Conservation (phyloP, 495 filamentous ascomycete species). For the Aspergillus campestris region DNA sequence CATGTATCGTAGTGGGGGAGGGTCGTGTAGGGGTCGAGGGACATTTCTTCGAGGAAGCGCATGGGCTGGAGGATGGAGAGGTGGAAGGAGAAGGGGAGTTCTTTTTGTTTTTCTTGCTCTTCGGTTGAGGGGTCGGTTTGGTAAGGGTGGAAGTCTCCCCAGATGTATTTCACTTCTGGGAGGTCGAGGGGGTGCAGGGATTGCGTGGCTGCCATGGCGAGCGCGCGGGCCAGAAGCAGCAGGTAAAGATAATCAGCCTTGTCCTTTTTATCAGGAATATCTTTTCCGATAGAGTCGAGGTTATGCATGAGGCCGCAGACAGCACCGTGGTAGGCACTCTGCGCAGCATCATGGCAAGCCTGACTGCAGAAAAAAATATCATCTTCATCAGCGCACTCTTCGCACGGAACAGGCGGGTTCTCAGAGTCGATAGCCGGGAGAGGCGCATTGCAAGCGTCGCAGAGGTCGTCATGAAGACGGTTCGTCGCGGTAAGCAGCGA, state of each 20-base stretch:
- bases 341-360: slow-evolving; percentile 62
- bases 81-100: slow-evolving; percentile 81
- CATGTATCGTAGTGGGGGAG: slow-evolving; percentile 68
- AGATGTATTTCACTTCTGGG: slow-evolving; percentile 81
- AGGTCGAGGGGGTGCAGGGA: slow-evolving; percentile 75
- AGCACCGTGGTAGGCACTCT: slow-evolving; percentile 69
- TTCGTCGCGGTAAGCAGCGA: slow-evolving; percentile 78
- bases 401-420: slow-evolving; percentile 49
- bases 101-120: slow-evolving; percentile 10
- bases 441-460: slow-evolving; percentile 74
- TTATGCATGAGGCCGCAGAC: slow-evolving; percentile 69
- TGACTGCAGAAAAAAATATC: slow-evolving; percentile 82
- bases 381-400: slow-evolving; percentile 47
- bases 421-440: slow-evolving; percentile 52
- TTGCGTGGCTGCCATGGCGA: slow-evolving; percentile 84
- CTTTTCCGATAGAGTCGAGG: slow-evolving; percentile 73
- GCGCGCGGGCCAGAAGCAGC: slow-evolving; percentile 63
- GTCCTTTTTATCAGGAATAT: slow-evolving; percentile 58
- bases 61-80: slow-evolving; percentile 75
- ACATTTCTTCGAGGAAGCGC: slow-evolving; percentile 85
- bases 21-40: slow-evolving; percentile 69
- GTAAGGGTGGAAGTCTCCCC: slow-evolving; percentile 65
- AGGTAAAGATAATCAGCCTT: slow-evolving; percentile 73
- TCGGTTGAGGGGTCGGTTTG: slow-evolving; percentile 5
- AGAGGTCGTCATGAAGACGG: slow-evolving; percentile 67